Conservation (phyloP, 805 yeast genomes). For the Starmerella vaccinii region DNA sequence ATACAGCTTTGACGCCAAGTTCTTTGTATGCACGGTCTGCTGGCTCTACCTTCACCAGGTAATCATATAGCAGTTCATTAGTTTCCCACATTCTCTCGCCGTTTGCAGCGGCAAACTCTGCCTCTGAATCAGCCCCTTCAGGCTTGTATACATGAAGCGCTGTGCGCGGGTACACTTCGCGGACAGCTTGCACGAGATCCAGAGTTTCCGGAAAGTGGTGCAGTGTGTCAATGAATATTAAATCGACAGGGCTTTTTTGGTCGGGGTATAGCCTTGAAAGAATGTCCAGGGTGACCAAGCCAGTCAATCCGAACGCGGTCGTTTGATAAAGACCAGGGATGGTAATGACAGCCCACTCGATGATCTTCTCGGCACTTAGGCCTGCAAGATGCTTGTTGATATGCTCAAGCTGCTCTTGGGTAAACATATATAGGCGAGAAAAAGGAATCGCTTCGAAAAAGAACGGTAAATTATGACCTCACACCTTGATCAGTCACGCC, state of each 20-base stretch:
- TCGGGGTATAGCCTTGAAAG: constrained; percentile 41
- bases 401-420: constrained; percentile 47
- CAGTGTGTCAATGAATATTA: constrained; percentile 80
- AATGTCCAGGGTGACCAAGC: constrained; percentile 79
- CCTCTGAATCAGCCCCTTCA: constrained; percentile 41
- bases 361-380: constrained; percentile 57
- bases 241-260: constrained; percentile 44
- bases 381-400: constrained; percentile 52
- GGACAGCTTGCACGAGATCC: constrained; percentile 53
- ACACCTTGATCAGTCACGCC: background rate
- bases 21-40: constrained; percentile 71
- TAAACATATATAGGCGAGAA: constrained; percentile 11
- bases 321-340: constrained; percentile 80
- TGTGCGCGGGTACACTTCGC: constrained; percentile 44
- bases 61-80: constrained; percentile 75
- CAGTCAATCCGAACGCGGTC: constrained; percentile 91
- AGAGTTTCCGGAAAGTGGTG: constrained; percentile 93
- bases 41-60: constrained; percentile 84
- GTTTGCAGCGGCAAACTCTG: constrained; percentile 53
- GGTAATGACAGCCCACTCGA: constrained; percentile 74
- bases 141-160: constrained; percentile 63
- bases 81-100: constrained; percentile 78
- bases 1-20: constrained; percentile 65
- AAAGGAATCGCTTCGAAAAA: background rate
- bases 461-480: no score